These are phyloP conservation scores for Pezicula carpinea DNA, from an alignment of 2,329 filamentous ascomycete genomes.

Conservation along the genomic window DNA sequence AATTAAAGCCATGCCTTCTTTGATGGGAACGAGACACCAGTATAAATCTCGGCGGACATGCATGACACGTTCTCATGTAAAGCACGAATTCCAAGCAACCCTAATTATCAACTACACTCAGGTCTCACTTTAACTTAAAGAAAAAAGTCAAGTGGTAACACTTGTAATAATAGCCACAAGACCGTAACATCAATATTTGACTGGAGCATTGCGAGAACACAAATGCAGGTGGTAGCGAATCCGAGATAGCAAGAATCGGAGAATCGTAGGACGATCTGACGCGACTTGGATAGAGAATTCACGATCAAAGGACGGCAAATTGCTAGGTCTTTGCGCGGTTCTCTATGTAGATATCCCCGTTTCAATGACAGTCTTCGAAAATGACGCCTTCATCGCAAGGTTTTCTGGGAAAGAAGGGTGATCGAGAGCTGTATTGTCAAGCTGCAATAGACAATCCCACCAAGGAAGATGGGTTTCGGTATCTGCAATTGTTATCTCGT, in stretches of 20 bases:
- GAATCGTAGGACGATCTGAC: conserved; percentile 14
- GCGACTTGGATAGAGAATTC: conserved; percentile 17
- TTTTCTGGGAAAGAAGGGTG: conserved; percentile 20
- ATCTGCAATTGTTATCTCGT: conserved; percentile 14
- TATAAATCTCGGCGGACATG: no score
- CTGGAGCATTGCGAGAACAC: conserved; percentile 9
- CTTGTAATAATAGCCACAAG: no score
- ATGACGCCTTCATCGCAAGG: conserved; percentile 14
- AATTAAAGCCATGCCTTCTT: no score
- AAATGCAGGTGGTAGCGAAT: conserved; percentile 12
- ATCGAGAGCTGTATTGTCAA: conserved; percentile 13
- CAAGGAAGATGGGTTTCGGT: conserved; percentile 10
- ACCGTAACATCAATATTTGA: no score
- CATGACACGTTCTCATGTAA: no score
- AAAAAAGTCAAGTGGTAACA: no score
- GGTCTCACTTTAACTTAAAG: no score
- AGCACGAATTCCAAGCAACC: no score
- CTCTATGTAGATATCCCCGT: conserved; percentile 18
- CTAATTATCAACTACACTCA: no score
- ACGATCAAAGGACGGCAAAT: conserved; percentile 21
- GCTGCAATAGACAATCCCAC: conserved; percentile 11
- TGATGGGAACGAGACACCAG: no score
- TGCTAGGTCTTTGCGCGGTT: conserved; percentile 11
- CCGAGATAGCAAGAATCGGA: conserved; percentile 11
- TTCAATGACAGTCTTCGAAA: conserved; percentile 18